Percentiles rank a stretch among this genome's conserved stretches.
phyloP scores from a whole-genome alignment of 306 rosid genomes.

The Cyclanthera cordifolia region DNA sequence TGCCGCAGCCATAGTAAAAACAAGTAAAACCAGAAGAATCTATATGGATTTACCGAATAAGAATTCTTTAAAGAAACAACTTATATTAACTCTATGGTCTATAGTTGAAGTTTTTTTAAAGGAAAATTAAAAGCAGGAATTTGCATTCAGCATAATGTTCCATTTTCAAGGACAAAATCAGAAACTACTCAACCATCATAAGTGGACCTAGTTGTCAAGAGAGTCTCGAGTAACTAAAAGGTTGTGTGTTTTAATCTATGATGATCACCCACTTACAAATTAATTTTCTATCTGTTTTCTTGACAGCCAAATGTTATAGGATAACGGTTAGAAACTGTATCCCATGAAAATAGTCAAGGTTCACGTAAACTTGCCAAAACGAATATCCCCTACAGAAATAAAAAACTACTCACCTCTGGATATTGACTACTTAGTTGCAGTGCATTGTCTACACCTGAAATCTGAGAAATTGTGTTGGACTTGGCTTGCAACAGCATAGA shows the following conservation, averaged over 20 bases:
- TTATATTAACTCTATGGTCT: background rate
- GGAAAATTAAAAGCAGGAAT: background rate
- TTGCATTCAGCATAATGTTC: background rate
- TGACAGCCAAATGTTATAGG: too few relatives aligned
- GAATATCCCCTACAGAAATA: too few relatives aligned
- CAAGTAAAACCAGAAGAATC: background rate
- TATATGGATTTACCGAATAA: background rate
- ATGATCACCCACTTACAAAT: too few relatives aligned
- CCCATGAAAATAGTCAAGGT: too few relatives aligned
- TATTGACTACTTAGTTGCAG: constrained; percentile 36
- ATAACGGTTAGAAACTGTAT: too few relatives aligned
- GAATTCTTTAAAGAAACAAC: background rate
- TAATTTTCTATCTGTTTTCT: too few relatives aligned
- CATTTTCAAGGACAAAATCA: constrained; percentile 8
- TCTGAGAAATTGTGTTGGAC: constrained; percentile 35
- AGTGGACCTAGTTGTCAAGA: too few relatives aligned
- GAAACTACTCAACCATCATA: constrained; percentile 18
- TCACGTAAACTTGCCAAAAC: too few relatives aligned
- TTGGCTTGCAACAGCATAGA: constrained; percentile 59
- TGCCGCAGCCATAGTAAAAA: background rate
- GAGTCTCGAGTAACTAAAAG: too few relatives aligned
- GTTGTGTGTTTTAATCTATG: too few relatives aligned
- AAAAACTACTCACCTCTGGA: constrained; percentile 46
- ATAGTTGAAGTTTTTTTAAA: background rate
- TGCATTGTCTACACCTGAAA: constrained; percentile 28